These are phyloP conservation scores for Gyromitra esculenta DNA, from an alignment of 2,329 filamentous ascomycete species.

Conservation along the genomic window DNA sequence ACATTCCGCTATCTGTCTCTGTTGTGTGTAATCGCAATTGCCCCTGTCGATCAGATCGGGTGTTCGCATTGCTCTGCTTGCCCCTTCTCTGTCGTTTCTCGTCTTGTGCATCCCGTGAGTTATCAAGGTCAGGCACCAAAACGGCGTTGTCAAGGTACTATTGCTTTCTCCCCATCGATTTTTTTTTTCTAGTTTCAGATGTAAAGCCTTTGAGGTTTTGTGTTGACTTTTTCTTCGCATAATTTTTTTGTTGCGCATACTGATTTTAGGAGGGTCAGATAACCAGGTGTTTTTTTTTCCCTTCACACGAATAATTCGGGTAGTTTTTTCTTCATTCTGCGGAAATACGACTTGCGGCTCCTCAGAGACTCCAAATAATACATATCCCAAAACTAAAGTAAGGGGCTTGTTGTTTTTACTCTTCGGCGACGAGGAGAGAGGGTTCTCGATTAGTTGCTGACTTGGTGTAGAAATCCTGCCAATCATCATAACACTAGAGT, in stretches of 20 bases:
- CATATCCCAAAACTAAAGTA: conserved; percentile 47
- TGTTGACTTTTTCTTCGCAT: conserved; percentile 35
- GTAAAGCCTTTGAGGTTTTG: conserved; percentile 26
- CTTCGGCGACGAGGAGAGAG: conserved; percentile 31
- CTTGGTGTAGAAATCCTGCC: conserved; percentile 21
- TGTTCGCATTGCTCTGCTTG: conserved; percentile 38
- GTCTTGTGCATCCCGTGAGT: conserved; percentile 35
- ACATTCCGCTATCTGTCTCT: conserved; percentile 24
- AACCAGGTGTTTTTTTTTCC: conserved; percentile 21
- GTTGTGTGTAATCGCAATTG: conserved; percentile 35
- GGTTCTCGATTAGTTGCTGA: conserved; percentile 26
- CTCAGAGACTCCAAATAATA: conserved; percentile 34
- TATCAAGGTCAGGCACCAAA: conserved; percentile 46
- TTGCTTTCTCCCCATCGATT: conserved; percentile 35
- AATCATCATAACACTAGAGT: conserved; percentile 12
- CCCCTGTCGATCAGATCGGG: conserved; percentile 48
- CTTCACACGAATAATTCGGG: conserved; percentile 37
- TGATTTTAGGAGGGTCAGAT: conserved; percentile 36
- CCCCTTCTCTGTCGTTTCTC: conserved; percentile 30
- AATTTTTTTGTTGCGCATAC: conserved; percentile 22
- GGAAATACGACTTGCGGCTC: conserved; percentile 12
- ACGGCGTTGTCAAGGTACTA: conserved; percentile 41
- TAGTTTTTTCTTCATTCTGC: conserved; percentile 25
- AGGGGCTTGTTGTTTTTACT: conserved; percentile 43
- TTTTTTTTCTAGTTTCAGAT: conserved; percentile 37